Conservation (phyloP, 2,329 filamentous ascomycete species). For the Rutstroemia sydowiana region DNA sequence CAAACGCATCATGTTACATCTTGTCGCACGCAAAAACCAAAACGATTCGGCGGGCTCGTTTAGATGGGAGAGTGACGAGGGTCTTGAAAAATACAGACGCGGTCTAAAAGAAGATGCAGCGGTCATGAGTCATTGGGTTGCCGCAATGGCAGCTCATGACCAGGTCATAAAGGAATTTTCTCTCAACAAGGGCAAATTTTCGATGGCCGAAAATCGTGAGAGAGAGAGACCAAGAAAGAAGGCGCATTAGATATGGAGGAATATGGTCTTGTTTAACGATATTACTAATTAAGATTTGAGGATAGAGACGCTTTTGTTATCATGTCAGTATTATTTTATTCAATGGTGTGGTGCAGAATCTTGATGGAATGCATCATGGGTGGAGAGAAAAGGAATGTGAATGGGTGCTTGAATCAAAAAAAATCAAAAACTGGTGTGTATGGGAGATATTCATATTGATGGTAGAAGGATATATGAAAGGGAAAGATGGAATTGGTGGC, state of each 20-base stretch:
- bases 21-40: slow-evolving; percentile 42
- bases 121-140: slow-evolving; percentile 53
- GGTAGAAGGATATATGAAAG: not conserved
- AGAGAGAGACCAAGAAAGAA: slow-evolving; percentile 13
- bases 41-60: slow-evolving; percentile 27
- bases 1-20: slow-evolving; percentile 47
- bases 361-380: no score
- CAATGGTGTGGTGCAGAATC: not conserved
- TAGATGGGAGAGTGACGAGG: slow-evolving; percentile 37
- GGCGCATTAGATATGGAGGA: not conserved
- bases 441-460: not conserved
- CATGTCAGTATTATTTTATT: slow-evolving; percentile 2
- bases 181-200: slow-evolving; percentile 38
- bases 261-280: not conserved
- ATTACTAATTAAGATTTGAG: not conserved
- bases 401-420: no score
- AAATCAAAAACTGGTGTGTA: not conserved
- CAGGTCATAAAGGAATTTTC: slow-evolving; percentile 51
- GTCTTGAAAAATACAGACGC: slow-evolving; percentile 50
- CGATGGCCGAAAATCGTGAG: slow-evolving; percentile 30
- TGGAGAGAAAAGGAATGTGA: not conserved
- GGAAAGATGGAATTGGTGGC: not conserved
- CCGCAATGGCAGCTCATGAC: slow-evolving; percentile 53
- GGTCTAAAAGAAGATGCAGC: slow-evolving; percentile 58
- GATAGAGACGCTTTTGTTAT: not conserved